Evolutionary conservation across 768 basidiomycete genomes (phyloP), one percentile per base, ranked within the genome.

Genomic region (Saitozyma podzolica): DNA sequence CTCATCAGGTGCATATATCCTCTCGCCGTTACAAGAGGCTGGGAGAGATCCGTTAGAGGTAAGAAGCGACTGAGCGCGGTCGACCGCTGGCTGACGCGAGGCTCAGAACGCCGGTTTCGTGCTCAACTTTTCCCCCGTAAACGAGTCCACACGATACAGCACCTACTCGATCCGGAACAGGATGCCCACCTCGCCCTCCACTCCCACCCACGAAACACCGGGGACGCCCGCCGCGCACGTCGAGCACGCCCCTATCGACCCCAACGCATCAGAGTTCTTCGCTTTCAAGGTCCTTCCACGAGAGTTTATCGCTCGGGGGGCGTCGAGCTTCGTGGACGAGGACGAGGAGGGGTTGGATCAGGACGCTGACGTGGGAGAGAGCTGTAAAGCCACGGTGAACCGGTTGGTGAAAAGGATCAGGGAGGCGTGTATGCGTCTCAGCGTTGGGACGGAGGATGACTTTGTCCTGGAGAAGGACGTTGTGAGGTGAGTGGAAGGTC

Each of bases 21-120:
- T 97, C 48, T 96, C 94, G 1, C 88, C 94, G 2, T 83, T 98
- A 2, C 92, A 97, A 80, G 92, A 95, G 77, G 87, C 91, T 0
- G 92, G 91, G 68, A 86, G 93, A 14, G 91, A 96, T 77, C 86
- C 89, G 0, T 75, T 83, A 17, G 91, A 97, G 58, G 76, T 75
- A 56, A 66, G 72, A 51, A 10, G 16, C 19, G 5, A 29, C 29
- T 29, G 29, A 29, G 29, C 29, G 29, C 29, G 29, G 29, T 29
- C 5, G 29, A 29, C 29, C 29, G 29, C 29, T 7, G 17, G 47
- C 58, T 50, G 51, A 50, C 29, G 7, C 13, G 8, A 40, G 16
- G 9, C 39, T 9, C 56, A 70, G 80, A 97, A 97, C 74, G 88
- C 88, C 49, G 95, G 96, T 0, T 91, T 98, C 76, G 78, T 87